Conservation (phyloP, 2,329 filamentous ascomycete species). For the Parascedosporium putredinis region DNA sequence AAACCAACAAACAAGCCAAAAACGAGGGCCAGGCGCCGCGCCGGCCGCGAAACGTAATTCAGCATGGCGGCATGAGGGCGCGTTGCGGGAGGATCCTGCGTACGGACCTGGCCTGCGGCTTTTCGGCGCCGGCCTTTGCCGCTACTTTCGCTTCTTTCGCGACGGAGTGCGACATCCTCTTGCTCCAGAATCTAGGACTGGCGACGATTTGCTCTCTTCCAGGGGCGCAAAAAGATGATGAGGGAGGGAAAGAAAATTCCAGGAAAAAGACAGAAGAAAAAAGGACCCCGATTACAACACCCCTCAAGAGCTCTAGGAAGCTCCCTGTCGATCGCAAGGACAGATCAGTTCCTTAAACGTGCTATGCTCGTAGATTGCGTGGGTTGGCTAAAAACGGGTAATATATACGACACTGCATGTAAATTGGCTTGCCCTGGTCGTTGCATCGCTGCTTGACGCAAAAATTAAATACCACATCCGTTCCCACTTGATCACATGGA, state of each 20-base stretch:
- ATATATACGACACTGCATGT: not conserved
- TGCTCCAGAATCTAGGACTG: no score
- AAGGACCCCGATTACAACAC: not conserved
- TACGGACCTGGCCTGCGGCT: no score
- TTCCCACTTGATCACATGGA: no score
- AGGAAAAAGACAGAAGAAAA: not conserved
- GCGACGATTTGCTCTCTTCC: no score
- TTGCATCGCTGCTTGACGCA: no score
- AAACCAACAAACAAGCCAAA: not conserved
- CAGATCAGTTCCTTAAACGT: not conserved
- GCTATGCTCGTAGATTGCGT: not conserved
- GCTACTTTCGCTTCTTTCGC: no score
- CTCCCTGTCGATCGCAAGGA: no score
- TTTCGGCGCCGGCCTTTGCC: no score
- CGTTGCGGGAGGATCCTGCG: not conserved
- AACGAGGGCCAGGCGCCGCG: not conserved
- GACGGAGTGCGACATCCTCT: no score
- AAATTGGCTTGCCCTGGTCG: not conserved
- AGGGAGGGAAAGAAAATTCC: not conserved
- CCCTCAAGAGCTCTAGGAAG: no score
- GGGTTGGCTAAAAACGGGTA: conserved; percentile 2
- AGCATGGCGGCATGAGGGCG: not conserved
- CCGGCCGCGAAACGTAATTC: not conserved
- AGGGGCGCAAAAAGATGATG: not conserved
- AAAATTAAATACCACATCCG: no score